Base-by-base conservation (phyloP, 2,329 filamentous ascomycete species). In the Cytospora paraplurivora region DNA sequence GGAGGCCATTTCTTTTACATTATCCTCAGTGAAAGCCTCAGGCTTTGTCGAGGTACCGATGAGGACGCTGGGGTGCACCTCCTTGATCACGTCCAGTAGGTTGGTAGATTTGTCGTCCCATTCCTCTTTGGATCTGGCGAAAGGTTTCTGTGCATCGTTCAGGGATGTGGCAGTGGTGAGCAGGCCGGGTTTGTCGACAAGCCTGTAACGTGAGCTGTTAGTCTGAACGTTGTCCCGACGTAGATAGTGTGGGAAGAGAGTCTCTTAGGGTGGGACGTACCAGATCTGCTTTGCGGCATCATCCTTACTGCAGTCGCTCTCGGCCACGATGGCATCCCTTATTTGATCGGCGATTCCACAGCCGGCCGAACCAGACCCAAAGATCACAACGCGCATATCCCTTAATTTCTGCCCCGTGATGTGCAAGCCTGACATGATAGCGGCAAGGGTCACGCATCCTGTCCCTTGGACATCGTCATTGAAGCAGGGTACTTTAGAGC, bases 381-480 rank as follows among this genome's bases (percentile, higher is more conserved):
- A 96, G 38, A 94, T 77, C 0, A 96, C 82, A 63, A 95, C 81
- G 35, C 88, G 83, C 15, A 91, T 76, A 64, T 96, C 91, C 10
- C 79, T 76, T 49, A 96, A 78, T 59, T 88, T 85, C 59, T 88
- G 77, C 3, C 86, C 81, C 65, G 82, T 87, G 8, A 94, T 87
- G 65, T 91, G 85, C 8, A 93, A 78, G 0, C 85, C 92, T 0
- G 92, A 86, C 79, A 92, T 87, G 67, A 96, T 88, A 1, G 90
- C 92, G 0, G 92, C 92, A 0, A 96, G 82, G 0, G 93, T 94
- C 1, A 96, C 92, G 64, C 91, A 94, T 0, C 92, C 93, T 0
- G 93, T 96, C 1, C 92, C 93, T 74, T 96, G 92, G 0, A 96
- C 88, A 73, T 96, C 92, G 64, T 96, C 93, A 71, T 96, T 96